phyloP scores from a whole-genome alignment of 2,329 filamentous ascomycete species.

The Neofusicoccum laricinum region DNA sequence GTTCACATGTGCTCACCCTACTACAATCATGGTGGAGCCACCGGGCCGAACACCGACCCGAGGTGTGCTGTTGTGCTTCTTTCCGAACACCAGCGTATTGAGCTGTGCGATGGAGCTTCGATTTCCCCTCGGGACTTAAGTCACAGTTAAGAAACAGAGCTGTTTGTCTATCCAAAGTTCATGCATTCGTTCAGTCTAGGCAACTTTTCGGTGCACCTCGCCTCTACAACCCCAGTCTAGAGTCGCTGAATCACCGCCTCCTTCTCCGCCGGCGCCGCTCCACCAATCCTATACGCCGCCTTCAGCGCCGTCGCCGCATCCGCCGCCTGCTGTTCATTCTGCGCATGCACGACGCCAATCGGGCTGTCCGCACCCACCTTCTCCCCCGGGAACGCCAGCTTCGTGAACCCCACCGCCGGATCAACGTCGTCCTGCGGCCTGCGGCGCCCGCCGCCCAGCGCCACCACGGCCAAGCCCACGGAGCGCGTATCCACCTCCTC shows the following conservation, averaged over 20 bases:
- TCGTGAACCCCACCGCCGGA: conserved; percentile 10
- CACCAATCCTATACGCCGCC: conserved; percentile 10
- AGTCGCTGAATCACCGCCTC: background rate
- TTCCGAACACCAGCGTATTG: no score
- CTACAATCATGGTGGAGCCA: background rate
- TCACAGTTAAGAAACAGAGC: no score
- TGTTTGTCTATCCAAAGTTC: no score
- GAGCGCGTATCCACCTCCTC: conserved; percentile 10
- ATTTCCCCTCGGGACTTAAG: no score
- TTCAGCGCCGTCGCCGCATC: conserved; percentile 4
- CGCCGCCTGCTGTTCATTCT: conserved; percentile 1
- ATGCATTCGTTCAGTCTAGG: no score
- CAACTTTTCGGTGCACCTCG: background rate
- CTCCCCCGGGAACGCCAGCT: conserved; percentile 11
- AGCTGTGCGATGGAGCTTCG: no score
- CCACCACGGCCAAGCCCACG: conserved; percentile 15
- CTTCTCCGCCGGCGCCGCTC: background rate
- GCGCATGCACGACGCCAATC: conserved; percentile 11
- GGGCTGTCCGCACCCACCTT: background rate
- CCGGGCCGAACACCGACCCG: no score
- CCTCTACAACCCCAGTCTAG: background rate
- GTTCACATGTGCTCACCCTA: background rate
- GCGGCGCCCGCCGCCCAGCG: conserved; percentile 13
- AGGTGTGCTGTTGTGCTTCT: no score
- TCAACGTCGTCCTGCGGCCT: conserved; percentile 6